Conservation (phyloP, 148 eudicot species). For the Rhododendron ovatum region DNA sequence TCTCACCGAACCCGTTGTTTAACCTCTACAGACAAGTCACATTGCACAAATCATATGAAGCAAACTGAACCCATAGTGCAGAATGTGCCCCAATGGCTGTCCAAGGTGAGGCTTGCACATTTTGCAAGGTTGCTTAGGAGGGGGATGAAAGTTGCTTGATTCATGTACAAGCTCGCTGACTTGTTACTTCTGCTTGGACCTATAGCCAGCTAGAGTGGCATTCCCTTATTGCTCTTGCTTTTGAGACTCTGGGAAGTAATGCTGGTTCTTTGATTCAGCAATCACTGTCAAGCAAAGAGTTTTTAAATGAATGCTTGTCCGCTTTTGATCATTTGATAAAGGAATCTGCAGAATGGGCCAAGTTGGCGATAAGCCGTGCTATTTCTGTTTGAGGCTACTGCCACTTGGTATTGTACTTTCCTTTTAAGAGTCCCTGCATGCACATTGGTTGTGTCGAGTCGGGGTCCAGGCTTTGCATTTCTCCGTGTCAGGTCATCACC, state of each 20-base stretch:
- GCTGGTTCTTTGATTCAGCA: constrained; percentile 85
- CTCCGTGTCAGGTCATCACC: constrained; percentile 56
- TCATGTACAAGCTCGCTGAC: too few species aligned
- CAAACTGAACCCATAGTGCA: too few species aligned
- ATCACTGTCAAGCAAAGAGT: constrained; percentile 65
- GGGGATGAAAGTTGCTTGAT: too few species aligned
- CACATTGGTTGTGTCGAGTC: constrained; percentile 59
- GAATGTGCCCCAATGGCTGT: too few species aligned
- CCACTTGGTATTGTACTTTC: constrained; percentile 41
- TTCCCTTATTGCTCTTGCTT: too few species aligned
- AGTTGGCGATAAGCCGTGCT: constrained; percentile 70
- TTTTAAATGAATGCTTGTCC: constrained; percentile 76
- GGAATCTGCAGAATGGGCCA: constrained; percentile 98
- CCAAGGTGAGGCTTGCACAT: too few species aligned
- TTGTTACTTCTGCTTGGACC: too few species aligned
- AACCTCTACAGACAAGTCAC: too few species aligned
- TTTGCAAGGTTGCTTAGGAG: too few species aligned
- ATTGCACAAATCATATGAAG: too few species aligned
- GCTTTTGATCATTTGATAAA: constrained; percentile 81
- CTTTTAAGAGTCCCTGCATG: constrained; percentile 70
- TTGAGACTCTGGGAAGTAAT: constrained; percentile 65
- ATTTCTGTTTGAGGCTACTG: constrained; percentile 60
- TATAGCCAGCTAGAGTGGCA: too few species aligned
- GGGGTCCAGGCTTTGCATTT: constrained; percentile 54
- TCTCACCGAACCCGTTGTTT: too few species aligned